Conservation (phyloP, 176 grass and related monocot species). For the Chrysopogon serrulatus region DNA sequence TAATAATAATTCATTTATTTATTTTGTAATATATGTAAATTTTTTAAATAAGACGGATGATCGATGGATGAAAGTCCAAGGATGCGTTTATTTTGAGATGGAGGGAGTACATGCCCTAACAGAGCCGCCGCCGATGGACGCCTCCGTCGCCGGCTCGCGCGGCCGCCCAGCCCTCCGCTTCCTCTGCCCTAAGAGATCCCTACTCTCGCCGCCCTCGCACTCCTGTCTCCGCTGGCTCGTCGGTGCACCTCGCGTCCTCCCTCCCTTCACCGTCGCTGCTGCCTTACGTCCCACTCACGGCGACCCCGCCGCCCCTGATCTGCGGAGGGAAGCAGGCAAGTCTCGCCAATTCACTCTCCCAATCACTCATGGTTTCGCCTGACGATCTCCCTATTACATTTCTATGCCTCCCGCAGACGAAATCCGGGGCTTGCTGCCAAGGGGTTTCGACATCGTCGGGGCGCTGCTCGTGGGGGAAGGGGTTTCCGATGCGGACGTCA, state of each 20-base stretch:
- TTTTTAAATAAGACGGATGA: too few species aligned
- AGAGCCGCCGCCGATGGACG: constrained; percentile 19
- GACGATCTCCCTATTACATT: neutral
- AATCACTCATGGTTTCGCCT: neutral
- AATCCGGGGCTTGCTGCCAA: constrained; percentile 55
- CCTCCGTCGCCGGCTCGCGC: constrained; percentile 4
- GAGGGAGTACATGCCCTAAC: too few species aligned
- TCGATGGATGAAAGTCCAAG: too few species aligned
- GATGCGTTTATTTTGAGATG: too few species aligned
- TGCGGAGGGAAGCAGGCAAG: constrained; percentile 39
- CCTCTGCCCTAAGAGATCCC: constrained; percentile 25
- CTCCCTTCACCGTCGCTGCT: constrained; percentile 34
- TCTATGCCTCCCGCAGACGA: constrained; percentile 48
- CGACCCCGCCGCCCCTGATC: constrained; percentile 8
- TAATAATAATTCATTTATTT: too few species aligned
- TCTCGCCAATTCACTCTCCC: neutral
- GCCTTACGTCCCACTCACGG: constrained; percentile 15
- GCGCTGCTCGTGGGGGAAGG: constrained; percentile 43
- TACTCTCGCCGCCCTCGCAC: neutral
- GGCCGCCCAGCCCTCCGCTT: constrained; percentile 11
- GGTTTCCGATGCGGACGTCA: constrained; percentile 22
- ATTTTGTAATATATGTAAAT: too few species aligned
- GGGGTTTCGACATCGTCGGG: constrained; percentile 85
- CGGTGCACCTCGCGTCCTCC: constrained; percentile 40
- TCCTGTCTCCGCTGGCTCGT: constrained; percentile 38